phyloP scores from a whole-genome alignment of 2,329 filamentous ascomycete species.

The Alternaria infectoria region DNA sequence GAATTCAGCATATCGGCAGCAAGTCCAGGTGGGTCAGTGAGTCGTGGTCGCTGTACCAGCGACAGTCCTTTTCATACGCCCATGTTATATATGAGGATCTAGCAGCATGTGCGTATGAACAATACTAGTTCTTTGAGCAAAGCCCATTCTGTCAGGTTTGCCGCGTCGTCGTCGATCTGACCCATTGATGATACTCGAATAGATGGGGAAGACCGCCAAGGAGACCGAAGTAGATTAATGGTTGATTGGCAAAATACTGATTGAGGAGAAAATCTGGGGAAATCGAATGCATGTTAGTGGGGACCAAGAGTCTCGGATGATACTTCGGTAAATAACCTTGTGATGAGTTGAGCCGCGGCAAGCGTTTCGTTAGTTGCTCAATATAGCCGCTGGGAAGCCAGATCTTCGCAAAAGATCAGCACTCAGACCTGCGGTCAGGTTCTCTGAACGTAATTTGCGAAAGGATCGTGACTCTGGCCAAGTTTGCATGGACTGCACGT shows the following conservation, averaged over 20 bases:
- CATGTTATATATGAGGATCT: neutral
- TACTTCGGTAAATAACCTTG: neutral
- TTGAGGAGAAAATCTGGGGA: neutral
- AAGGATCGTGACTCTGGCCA: neutral
- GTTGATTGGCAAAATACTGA: neutral
- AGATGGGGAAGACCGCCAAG: neutral
- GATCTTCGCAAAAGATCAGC: neutral
- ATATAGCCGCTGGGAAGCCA: neutral
- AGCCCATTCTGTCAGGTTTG: neutral
- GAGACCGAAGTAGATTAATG: neutral
- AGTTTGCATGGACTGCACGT: neutral
- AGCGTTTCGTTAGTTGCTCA: neutral
- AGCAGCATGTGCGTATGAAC: neutral
- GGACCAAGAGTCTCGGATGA: neutral
- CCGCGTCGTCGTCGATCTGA: neutral
- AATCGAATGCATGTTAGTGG: neutral
- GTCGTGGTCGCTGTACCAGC: neutral
- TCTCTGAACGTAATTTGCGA: neutral
- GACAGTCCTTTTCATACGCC: neutral
- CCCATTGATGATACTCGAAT: neutral
- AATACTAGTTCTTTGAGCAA: neutral
- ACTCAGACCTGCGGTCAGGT: neutral
- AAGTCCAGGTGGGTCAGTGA: neutral
- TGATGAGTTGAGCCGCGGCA: neutral
- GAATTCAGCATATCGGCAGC: constrained; percentile 1